Evolutionary conservation across 1,284 basidiomycete species (phyloP).

Genomic region (Salmacisia buchloeana): DNA sequence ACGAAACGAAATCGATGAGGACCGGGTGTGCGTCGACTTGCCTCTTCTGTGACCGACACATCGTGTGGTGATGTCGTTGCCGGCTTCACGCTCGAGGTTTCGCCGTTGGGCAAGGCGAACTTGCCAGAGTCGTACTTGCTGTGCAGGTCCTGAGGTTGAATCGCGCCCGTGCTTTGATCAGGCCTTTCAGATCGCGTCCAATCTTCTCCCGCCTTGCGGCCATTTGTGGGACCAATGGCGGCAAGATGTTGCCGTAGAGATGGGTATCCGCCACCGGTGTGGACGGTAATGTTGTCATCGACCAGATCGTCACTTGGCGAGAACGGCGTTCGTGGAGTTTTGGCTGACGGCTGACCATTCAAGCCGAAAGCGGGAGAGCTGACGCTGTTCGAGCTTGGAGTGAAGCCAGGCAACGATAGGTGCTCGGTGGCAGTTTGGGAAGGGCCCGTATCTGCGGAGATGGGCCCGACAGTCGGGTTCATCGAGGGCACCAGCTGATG

Average conservation of each 20-base stretch:
- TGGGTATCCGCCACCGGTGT: not conserved
- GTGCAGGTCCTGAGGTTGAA: constrained; percentile 5
- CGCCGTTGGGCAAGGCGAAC: constrained; percentile 14
- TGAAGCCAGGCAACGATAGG: constrained; percentile 40
- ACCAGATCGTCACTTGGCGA: constrained; percentile 33
- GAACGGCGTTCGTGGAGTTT: constrained; percentile 38
- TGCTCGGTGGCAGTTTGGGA: constrained; percentile 22
- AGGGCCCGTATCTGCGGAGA: not conserved
- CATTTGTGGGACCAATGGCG: not conserved
- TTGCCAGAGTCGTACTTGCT: constrained; percentile 20
- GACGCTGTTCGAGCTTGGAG: constrained; percentile 35
- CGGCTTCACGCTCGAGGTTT: no score
- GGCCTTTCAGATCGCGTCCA: not conserved
- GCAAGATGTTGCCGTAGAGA: not conserved
- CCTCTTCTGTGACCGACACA: not conserved
- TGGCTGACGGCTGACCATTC: constrained; percentile 18
- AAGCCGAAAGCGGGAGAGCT: constrained; percentile 39
- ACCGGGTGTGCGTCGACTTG: not conserved
- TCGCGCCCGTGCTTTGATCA: not conserved
- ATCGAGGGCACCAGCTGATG: no score
- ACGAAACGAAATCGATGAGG: not conserved
- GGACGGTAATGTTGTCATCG: constrained; percentile 23
- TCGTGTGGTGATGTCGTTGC: no score
- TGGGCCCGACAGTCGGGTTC: not conserved
- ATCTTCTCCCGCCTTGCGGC: not conserved